phyloP scores from a whole-genome alignment of 129 eudicot species.

The Silybum marianum region DNA sequence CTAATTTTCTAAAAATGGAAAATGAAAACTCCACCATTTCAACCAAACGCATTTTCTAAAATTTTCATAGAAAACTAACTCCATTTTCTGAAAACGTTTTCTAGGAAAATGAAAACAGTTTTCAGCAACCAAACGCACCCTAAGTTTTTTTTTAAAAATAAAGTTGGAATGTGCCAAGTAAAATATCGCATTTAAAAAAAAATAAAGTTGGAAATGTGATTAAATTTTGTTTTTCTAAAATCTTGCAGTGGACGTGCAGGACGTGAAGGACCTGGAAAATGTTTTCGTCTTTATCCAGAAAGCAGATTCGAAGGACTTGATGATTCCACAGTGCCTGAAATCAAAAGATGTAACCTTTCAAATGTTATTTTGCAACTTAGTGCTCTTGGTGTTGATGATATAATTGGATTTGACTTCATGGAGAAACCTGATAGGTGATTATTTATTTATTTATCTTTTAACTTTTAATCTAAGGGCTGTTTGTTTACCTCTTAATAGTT shows the following conservation, averaged over 20 bases:
- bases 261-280: constrained; percentile 98
- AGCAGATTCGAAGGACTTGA: constrained; percentile 69
- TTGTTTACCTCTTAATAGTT: too few relatives aligned
- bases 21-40: too few relatives aligned
- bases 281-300: constrained; percentile 93
- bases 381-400: constrained; percentile 89
- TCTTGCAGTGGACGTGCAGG: constrained; percentile 97
- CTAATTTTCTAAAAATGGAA: too few relatives aligned
- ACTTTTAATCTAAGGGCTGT: too few relatives aligned
- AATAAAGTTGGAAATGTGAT: constrained; percentile 1
- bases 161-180: neutral
- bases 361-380: constrained; percentile 89
- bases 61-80: too few relatives aligned
- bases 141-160: too few relatives aligned
- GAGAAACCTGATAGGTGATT: constrained; percentile 86
- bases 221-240: constrained; percentile 11
- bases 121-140: too few relatives aligned
- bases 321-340: constrained; percentile 87
- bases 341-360: constrained; percentile 85
- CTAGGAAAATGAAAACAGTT: too few relatives aligned
- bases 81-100: too few relatives aligned
- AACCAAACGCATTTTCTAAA: too few relatives aligned
- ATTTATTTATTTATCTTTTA: neutral
- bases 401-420: constrained; percentile 89
- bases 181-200: neutral